phyloP scores from a whole-genome alignment of 78 protist species.

The Dictyostelium firmibasis region DNA sequence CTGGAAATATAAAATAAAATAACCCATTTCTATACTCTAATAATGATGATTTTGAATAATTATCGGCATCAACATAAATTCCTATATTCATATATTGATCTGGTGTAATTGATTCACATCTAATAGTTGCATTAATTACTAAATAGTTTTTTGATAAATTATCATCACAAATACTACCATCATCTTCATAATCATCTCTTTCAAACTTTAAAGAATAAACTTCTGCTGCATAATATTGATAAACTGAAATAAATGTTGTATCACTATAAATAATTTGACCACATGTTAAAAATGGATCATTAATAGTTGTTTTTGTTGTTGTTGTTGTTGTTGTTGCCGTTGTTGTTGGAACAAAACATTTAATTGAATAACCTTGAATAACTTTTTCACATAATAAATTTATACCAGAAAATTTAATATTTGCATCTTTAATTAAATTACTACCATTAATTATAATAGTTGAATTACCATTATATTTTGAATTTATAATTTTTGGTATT shows the following conservation, averaged over 20 bases:
- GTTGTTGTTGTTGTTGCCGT: background rate
- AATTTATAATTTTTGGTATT: background rate
- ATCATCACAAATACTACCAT: background rate
- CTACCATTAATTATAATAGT: background rate
- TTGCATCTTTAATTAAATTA: background rate
- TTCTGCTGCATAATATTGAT: background rate
- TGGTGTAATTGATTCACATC: background rate
- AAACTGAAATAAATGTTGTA: background rate
- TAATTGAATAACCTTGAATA: background rate
- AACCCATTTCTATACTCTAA: background rate
- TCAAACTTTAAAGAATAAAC: background rate
- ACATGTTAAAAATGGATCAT: background rate
- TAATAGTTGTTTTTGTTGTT: too few relatives aligned
- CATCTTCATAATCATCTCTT: background rate
- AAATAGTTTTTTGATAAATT: background rate
- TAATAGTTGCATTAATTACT: background rate
- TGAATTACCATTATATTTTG: background rate
- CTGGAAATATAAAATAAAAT: background rate
- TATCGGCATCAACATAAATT: background rate
- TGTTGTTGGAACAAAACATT: background rate
- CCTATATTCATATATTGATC: background rate
- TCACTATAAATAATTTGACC: background rate
- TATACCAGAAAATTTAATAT: background rate
- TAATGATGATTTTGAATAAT: background rate
- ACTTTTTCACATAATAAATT: background rate